Percentiles rank a stretch among this genome's conserved stretches.
Evolutionary conservation across 805 yeast species (phyloP).

Genomic region (Monosporozyma solicola): DNA sequence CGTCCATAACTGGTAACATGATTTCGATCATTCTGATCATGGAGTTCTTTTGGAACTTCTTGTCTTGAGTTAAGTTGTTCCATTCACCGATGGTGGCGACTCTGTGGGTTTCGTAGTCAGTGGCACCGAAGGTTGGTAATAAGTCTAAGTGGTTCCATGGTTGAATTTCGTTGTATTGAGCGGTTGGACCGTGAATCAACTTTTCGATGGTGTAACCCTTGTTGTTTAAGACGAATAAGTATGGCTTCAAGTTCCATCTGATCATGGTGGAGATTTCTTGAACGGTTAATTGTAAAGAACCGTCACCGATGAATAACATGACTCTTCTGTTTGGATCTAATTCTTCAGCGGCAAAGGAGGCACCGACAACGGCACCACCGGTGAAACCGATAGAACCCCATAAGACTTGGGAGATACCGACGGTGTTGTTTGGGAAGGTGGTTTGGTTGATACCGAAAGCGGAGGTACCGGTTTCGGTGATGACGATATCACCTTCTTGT

Average conservation of each 20-base stretch:
- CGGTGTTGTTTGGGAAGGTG: conserved; percentile 2
- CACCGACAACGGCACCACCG: conserved; percentile 6
- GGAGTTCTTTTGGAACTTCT: conserved; percentile 43
- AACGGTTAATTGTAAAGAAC: conserved; percentile 6
- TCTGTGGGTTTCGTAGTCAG: conserved; percentile 29
- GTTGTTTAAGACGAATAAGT: conserved; percentile 4
- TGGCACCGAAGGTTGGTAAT: conserved; percentile 4
- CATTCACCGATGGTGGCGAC: conserved; percentile 50
- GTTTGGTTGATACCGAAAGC: conserved; percentile 5
- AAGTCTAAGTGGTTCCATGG: conserved; percentile 2
- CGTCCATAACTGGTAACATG: conserved; percentile 60
- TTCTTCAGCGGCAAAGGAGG: conserved; percentile 5
- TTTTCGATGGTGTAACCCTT: conserved; percentile 6
- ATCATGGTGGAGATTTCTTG: conserved; percentile 4
- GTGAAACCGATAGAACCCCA: conserved; percentile 7
- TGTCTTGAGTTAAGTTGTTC: conserved; percentile 38
- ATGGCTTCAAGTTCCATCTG: conserved; percentile 4
- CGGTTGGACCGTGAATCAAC: conserved; percentile 6
- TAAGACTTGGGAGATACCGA: conserved; percentile 5
- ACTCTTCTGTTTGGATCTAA: conserved; percentile 5
- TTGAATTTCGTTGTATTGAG: conserved; percentile 6
- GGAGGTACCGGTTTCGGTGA: conserved; percentile 6
- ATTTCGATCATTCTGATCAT: conserved; percentile 59
- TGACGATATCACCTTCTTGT: conserved; percentile 6
- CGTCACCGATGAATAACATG: conserved; percentile 5